phyloP scores from a whole-genome alignment of 208 protist genomes.

The Giardia muris region DNA sequence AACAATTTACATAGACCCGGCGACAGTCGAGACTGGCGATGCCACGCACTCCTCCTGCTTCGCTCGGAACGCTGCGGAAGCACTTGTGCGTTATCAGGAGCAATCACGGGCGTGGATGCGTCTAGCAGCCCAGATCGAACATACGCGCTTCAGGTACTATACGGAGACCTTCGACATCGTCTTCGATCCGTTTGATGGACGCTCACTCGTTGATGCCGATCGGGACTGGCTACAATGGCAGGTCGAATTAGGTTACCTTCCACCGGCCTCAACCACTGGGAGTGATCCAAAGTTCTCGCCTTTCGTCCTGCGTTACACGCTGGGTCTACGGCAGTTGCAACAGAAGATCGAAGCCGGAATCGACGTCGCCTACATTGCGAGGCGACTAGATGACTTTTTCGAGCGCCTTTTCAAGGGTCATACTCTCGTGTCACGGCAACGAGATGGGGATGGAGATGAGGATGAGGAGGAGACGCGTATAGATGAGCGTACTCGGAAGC shows the following conservation, averaged over 20 bases:
- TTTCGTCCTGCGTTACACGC: slow-evolving; percentile 9
- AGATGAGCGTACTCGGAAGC: not conserved
- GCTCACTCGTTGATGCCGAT: not conserved
- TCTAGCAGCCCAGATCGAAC: slow-evolving; percentile 46
- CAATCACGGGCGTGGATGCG: slow-evolving; percentile 28
- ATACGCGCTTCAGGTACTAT: slow-evolving; percentile 85
- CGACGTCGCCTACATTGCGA: not conserved
- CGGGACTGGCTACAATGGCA: not conserved
- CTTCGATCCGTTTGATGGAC: not conserved
- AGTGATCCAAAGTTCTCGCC: not conserved
- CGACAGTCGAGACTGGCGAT: slow-evolving; percentile 63
- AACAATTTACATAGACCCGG: slow-evolving; percentile 64
- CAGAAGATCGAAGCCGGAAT: slow-evolving; percentile 15
- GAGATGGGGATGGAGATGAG: not conserved
- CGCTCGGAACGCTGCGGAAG: not conserved
- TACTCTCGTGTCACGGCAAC: not conserved
- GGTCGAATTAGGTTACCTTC: not conserved
- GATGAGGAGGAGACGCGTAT: too few relatives aligned
- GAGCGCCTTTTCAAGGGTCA: not conserved
- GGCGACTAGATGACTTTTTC: not conserved
- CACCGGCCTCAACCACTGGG: not conserved
- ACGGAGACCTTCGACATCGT: not conserved
- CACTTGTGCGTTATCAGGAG: not conserved
- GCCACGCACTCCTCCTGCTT: slow-evolving; percentile 62
- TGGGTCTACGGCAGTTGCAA: not conserved